Percentiles rank a stretch among this genome's conserved stretches.
Evolutionary conservation across 805 yeast species (phyloP).

Genomic region (Saccharomycodes ludwigii): DNA sequence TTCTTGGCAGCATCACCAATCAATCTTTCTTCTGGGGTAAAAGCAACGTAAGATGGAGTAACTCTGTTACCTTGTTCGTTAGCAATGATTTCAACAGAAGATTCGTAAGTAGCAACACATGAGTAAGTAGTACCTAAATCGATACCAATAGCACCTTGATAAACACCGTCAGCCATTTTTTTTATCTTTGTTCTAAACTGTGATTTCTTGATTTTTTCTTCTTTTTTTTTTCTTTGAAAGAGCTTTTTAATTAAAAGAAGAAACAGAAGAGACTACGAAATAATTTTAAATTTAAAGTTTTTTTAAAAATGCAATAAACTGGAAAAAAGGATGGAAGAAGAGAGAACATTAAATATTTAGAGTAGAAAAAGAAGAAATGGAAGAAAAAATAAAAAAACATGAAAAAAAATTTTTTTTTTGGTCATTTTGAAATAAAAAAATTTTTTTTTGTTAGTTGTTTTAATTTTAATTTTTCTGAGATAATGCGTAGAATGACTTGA

Average conservation of each 20-base stretch:
- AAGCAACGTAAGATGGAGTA: constrained; percentile 72
- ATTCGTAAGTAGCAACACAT: constrained; percentile 70
- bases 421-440: too few relatives aligned
- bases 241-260: constrained; percentile 4
- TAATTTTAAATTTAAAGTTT: too few relatives aligned
- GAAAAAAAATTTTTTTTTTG: too few relatives aligned
- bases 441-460: too few relatives aligned
- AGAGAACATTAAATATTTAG: too few relatives aligned
- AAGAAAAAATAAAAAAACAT: too few relatives aligned
- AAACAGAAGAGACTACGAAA: constrained; percentile 8
- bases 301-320: too few relatives aligned
- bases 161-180: constrained; percentile 94
- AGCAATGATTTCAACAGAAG: constrained; percentile 69
- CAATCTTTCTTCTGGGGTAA: constrained; percentile 67
- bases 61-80: constrained; percentile 82
- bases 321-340: too few relatives aligned
- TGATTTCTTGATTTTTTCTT: constrained; percentile 7
- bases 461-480: too few relatives aligned
- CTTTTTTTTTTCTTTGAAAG: constrained; percentile 6
- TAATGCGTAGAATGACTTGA: too few relatives aligned
- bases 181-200: constrained; percentile 9
- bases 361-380: too few relatives aligned
- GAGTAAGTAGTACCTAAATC: constrained; percentile 87
- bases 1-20: constrained; percentile 78
- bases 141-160: constrained; percentile 99